Base-by-base conservation (phyloP, 2,329 filamentous ascomycete genomes). In the Didymella segeticola region DNA sequence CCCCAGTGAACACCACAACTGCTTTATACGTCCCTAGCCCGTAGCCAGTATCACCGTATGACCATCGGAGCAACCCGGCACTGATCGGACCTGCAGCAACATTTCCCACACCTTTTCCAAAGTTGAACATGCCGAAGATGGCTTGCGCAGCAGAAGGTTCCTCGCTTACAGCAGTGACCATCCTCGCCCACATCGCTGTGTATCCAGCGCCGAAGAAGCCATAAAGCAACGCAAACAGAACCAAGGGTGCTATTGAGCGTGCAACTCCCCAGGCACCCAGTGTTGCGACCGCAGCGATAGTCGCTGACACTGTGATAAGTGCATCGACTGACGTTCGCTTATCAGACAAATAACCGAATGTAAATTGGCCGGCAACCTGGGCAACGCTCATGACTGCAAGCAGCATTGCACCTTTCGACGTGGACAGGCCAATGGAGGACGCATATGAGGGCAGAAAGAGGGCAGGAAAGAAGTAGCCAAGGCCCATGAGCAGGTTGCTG, bases 81-180 rank as follows among this genome's bases (percentile, higher is more conserved):
- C 79, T 80, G 43, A 82, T 63, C 0, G 80, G 80, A 2, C 80
- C 80, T 37, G 74, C 75, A 1, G 78, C 69, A 5, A 83, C 71
- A 60, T 77, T 78, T 1, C 80, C 80, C 37, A 82, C 71, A 0
- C 80, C 80, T 30, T 78, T 77, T 0, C 79, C 79, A 10, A 75
- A 74, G 20, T 73, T 73, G 46, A 82, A 70, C 8, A 79, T 62
- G 0, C 72, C 75, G 43, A 82, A 75, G 7, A 82, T 72, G 25
- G 81, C 74, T 1, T 77, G 75, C 22, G 57, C 53, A 5, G 56
- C 60, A 14, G 55, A 53, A 14, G 73, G 64, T 11, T 65, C 66
- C 5, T 62, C 61, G 39, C 64, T 66, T 5, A 79, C 67, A 20
- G 77, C 69, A 4, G 65, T 72, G 22, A 78, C 71, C 34, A 79